Conservation (phyloP, 108 stramenopile species). For the Stephanodiscus triporus region DNA sequence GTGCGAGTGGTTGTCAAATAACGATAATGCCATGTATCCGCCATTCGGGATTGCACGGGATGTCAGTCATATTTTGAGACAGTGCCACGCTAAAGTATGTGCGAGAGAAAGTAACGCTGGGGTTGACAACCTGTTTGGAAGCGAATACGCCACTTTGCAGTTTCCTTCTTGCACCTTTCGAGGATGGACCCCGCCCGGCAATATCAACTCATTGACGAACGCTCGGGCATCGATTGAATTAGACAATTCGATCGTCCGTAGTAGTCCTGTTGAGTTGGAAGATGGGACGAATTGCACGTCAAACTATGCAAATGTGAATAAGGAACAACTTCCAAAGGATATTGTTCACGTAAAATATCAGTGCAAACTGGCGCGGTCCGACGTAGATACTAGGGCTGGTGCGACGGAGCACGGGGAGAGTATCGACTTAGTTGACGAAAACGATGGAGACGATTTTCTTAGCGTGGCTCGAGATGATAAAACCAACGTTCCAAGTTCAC, state of each 20-base stretch:
- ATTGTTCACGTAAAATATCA: no score
- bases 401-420: no score
- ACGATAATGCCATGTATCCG: not conserved
- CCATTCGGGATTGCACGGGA: not conserved
- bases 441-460: no score
- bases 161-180: constrained; percentile 1
- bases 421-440: no score
- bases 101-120: not conserved
- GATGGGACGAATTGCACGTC: no score
- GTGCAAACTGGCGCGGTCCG: no score
- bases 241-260: not conserved
- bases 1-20: not conserved
- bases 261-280: not conserved
- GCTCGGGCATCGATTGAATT: not conserved
- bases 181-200: not conserved
- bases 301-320: no score
- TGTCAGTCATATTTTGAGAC: constrained; percentile 9
- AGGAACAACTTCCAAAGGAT: no score
- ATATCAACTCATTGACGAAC: not conserved
- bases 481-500: no score
- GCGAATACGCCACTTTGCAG: not conserved
- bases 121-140: not conserved
- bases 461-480: no score
- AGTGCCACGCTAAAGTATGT: not conserved
- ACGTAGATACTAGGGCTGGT: no score